Base-by-base conservation (phyloP, 106 monocot species). In the Iris macrosiphon region DNA sequence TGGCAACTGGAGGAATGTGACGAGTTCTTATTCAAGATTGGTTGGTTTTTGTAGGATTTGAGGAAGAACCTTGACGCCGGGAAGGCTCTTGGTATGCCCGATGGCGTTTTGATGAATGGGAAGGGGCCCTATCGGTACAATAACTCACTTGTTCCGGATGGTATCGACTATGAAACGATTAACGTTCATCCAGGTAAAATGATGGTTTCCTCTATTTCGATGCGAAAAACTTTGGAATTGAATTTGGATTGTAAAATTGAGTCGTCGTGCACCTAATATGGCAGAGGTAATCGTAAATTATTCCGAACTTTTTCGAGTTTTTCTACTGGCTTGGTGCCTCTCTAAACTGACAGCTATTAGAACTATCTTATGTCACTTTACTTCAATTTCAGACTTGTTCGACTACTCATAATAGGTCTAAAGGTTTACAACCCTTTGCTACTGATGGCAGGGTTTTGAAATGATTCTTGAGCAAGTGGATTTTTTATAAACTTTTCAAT, bases 51-150 rank as follows among this genome's bases (percentile, higher is more conserved):
- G 14, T 52, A 73, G 71, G 75, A 71, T 72, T 55, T 79, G 59
- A 75, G 65, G 69, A 85, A 80, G 52, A 61, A 60, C 1, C 80
- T 85, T 29, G 85, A 85, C 31, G n/a, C 61, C 23, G 85, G 85
- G 1, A 69, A 70, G 34, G 66, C 57, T 6, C 85, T 79, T 15
- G 83, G 83, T 22, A 70, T 74, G 64, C 83, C 83, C 0, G 77
- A 77, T 74, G 83, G 83, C 48, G 83, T 85, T 31, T 41, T 85
- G 40, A 80, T 85, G 14, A 85, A 85, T 59, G 85, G 85, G 21
- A 80, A 80, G 49, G 79, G 83, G 3, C 83, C 83, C 16, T 83
- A 83, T 55, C 50, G 45, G 35, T 83, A 83, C 40, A 78, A 83
- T 21, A 60, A 23, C 7, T 62, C 66, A 17, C 52, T 74, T 45